Evolutionary conservation across 495 filamentous ascomycete species (phyloP).

Genomic region (Polyplosphaeria fusca): DNA sequence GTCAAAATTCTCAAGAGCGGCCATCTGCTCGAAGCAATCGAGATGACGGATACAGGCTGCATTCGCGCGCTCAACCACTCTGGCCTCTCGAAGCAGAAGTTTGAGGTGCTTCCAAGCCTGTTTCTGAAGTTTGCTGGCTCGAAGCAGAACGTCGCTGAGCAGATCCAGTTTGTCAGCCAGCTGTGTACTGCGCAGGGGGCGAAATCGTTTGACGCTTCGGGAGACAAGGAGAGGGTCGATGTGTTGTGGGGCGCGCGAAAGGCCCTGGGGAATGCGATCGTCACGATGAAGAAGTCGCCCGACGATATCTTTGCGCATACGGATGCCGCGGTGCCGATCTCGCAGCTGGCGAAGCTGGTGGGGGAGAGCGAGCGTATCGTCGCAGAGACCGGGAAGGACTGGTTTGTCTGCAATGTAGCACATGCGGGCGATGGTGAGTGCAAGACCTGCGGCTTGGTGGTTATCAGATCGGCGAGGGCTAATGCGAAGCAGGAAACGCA

Average conservation of each 20-base stretch:
- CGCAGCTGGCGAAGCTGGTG: constrained; percentile 66
- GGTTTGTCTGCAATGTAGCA: constrained; percentile 66
- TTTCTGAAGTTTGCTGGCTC: constrained; percentile 93
- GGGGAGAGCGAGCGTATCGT: constrained; percentile 61
- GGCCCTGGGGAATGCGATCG: constrained; percentile 70
- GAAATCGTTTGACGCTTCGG: constrained; percentile 74
- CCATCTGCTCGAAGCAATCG: constrained; percentile 77
- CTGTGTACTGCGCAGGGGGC: constrained; percentile 60
- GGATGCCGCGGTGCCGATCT: constrained; percentile 77
- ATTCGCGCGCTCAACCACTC: constrained; percentile 83
- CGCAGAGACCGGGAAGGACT: background rate
- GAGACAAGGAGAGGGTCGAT: constrained; percentile 17
- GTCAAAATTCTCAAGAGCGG: constrained; percentile 73
- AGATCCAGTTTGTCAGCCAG: constrained; percentile 61
- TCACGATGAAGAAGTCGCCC: constrained; percentile 50
- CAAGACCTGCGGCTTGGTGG: constrained; percentile 39
- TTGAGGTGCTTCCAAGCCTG: constrained; percentile 79
- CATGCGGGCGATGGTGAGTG: constrained; percentile 82
- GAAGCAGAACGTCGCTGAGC: constrained; percentile 67
- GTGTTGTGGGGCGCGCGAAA: constrained; percentile 73
- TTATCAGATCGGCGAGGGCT: background rate
- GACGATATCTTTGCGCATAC: constrained; percentile 72
- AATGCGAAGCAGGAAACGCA: constrained; percentile 13
- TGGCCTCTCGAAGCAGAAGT: constrained; percentile 55
- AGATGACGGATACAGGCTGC: constrained; percentile 84